Base-by-base conservation (phyloP, 2,329 filamentous ascomycete species). In the Hypoxylon rubiginosum region DNA sequence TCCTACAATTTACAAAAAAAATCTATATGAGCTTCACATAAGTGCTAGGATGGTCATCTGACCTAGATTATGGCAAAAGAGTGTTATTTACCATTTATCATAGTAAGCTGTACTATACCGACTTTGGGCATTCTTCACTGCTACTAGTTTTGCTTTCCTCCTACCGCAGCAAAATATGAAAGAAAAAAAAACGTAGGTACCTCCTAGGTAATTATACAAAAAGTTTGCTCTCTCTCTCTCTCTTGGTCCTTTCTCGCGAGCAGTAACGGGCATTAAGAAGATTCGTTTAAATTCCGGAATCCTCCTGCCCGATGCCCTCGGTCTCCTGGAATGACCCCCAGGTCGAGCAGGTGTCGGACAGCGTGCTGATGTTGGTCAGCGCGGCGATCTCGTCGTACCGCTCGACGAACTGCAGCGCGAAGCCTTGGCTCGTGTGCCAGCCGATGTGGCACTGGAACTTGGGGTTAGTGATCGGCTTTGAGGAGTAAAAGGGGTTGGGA, bases 391-490 rank as follows among this genome's bases (percentile, higher is more conserved):
- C 67, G 51, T 75, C 39, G 55, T 73, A 64, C 24, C 73, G 69
- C 64, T 78, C 78, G 51, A 87, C 66, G 68, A 86, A 86, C 72
- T 88, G 85, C 54, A 86, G 72, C 1, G 81, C 84, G 7, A 87
- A 80, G 24, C 83, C 84, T 67, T 82, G 78, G 54, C 74, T 76
- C 13, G 83, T 78, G 69, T 87, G 84, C 83, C 80, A 84, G 19
- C 80, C 80, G 56, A 84, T 83, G 68, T 83, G 80, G 69, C 80
- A 83, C 68, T 82, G 58, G 50, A 7, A 4, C 50, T 10, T 19
- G 17, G 69, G 8, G 60, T 64, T 43, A 67, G 45, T 43, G 41
- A 53, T 15, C 15, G 17, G 26, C 11, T 11, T 30, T 19, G 26
- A 36, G 41, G 19, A 45, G 9, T 51, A 36, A 15, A 13, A 13